These are phyloP conservation scores for Rossbeevera mucosa DNA, from an alignment of 768 basidiomycete species.

Conservation along the genomic window DNA sequence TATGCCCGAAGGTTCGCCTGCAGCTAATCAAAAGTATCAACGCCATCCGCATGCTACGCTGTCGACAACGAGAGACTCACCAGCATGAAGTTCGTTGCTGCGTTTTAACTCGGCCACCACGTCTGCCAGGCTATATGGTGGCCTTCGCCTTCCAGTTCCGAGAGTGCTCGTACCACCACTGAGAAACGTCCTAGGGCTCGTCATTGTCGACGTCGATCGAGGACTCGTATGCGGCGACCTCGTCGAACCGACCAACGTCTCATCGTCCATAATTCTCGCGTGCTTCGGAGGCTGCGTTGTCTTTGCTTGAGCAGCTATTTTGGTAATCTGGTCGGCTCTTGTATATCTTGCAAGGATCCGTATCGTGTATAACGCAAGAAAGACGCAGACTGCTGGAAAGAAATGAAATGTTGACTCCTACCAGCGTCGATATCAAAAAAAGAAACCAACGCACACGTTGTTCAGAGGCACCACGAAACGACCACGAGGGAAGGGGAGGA, in stretches of 20 bases:
- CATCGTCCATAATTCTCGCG: slow-evolving; percentile 19
- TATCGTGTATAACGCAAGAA: neutral
- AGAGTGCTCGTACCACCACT: slow-evolving; percentile 3
- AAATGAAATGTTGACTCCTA: neutral
- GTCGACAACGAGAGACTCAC: slow-evolving; percentile 20
- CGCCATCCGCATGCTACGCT: neutral
- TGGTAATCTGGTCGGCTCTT: neutral
- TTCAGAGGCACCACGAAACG: slow-evolving; percentile 1
- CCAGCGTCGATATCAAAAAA: slow-evolving; percentile 9
- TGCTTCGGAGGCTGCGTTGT: neutral
- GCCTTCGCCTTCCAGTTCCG: slow-evolving; percentile 30
- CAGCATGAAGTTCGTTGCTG: slow-evolving; percentile 29
- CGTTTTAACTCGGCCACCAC: slow-evolving; percentile 40
- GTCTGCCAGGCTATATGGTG: slow-evolving; percentile 40
- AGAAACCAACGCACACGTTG: neutral
- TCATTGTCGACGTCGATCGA: slow-evolving; percentile 15
- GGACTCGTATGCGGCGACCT: slow-evolving; percentile 20
- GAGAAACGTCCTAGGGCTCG: slow-evolving; percentile 9
- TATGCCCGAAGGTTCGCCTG: slow-evolving; percentile 28
- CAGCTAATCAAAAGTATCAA: slow-evolving; percentile 11
- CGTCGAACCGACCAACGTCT: slow-evolving; percentile 20
- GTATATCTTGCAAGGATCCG: neutral
- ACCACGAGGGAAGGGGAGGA: slow-evolving; percentile 13
- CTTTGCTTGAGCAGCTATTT: neutral
- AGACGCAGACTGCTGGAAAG: neutral